Base-by-base conservation (phyloP, 371 early-diverging fungal genomes). In the Apophysomyces variabilis region DNA sequence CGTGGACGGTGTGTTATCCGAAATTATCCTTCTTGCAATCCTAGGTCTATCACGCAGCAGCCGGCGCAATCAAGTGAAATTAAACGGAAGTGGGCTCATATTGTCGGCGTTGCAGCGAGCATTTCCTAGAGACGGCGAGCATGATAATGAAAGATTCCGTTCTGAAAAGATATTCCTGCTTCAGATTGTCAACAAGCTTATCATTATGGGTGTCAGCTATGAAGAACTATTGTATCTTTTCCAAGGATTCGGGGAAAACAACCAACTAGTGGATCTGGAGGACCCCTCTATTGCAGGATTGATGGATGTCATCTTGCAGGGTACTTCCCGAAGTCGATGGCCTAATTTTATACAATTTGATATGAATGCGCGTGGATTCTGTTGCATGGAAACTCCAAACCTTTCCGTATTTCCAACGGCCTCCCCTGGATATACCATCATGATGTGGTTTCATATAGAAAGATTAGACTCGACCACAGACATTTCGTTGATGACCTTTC, bases 291-390 rank as follows among this genome's bases (percentile, higher is more conserved):
- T 50, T 38, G 58, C 66, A 37, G 64, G 65, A 5, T 58, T 84
- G 43, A 69, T 88, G 69, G 89, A 90, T 36, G 66, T 89, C 44
- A 69, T 90, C 14, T 68, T 90, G 4, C 87, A 89, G 54, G 88
- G 87, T 1, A 78, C 87, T 0, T 77, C 83, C 26, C 82, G 80
- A 21, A 86, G 90, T 60, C 73, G 87, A 38, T 87, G 86, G 82
- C 93, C 93, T 1, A 80, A 80, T 11, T 90, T 92, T 64, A 79
- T 92, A 13, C 90, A 90, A 43, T 90, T 93, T 66, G 86, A 88
- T 56, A 67, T 78, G 65, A 64, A 54, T 0, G 36, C 66, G 0
- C 65, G 70, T 61, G 73, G 80, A 11, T 69, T 72, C 59, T 77
- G 78, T 37, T 83, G 77, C 3, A 66, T 86, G 7, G 84, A 82